Conservation (phyloP, 306 rosid genomes). For the Leucaena leucocephala region DNA sequence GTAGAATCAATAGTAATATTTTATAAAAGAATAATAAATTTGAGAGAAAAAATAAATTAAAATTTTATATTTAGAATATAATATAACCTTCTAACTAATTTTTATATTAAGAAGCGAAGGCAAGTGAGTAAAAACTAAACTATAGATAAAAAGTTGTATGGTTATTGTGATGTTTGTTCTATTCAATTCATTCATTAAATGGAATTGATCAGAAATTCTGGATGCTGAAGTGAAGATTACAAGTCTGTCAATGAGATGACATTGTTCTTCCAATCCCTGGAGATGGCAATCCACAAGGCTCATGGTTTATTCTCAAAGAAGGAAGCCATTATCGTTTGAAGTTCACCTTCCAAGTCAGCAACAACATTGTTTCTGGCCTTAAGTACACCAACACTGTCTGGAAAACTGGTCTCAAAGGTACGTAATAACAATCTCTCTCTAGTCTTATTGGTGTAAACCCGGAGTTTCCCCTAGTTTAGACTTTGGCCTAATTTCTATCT, state of each 20-base stretch:
- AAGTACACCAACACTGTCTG: slow-evolving; percentile 75
- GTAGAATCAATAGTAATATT: too few relatives aligned
- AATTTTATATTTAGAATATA: too few relatives aligned
- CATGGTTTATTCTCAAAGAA: slow-evolving; percentile 50
- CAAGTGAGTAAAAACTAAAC: too few relatives aligned
- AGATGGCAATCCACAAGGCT: neutral
- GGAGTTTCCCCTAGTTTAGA: too few relatives aligned
- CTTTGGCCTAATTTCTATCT: too few relatives aligned
- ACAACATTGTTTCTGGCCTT: slow-evolving; percentile 85
- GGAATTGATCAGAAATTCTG: neutral
- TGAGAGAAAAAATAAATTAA: too few relatives aligned
- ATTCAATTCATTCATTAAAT: neutral
- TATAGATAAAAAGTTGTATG: too few relatives aligned
- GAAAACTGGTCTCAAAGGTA: slow-evolving; percentile 81
- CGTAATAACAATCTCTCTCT: neutral
- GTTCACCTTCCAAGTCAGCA: slow-evolving; percentile 64
- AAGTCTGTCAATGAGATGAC: neutral
- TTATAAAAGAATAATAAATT: too few relatives aligned
- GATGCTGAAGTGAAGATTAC: neutral
- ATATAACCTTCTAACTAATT: too few relatives aligned
- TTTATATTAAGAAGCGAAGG: too few relatives aligned
- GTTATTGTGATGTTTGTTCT: too few relatives aligned
- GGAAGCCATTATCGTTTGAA: slow-evolving; percentile 61
- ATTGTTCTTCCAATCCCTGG: neutral
- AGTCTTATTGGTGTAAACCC: too few relatives aligned